Conservation (phyloP, 805 yeast genomes). For the Teunomyces panamensis region DNA sequence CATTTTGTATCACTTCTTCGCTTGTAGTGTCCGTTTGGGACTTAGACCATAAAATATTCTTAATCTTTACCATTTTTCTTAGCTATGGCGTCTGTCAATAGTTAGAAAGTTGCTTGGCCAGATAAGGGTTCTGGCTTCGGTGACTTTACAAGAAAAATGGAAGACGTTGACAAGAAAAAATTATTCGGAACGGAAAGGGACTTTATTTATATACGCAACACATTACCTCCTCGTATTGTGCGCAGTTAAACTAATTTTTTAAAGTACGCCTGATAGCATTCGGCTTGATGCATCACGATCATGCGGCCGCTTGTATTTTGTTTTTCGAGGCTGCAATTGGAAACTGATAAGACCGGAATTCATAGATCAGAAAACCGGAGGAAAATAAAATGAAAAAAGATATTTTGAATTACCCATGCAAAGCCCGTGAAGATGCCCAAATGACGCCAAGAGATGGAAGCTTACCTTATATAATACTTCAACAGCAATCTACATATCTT, state of each 20-base stretch:
- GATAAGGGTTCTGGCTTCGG: not conserved
- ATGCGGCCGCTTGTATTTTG: not conserved
- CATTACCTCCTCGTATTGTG: not conserved
- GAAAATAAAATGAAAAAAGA: not conserved
- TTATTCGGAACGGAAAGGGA: not conserved
- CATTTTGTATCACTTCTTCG: not conserved
- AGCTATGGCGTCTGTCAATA: not conserved
- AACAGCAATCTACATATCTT: too few species aligned
- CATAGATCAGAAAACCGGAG: not conserved
- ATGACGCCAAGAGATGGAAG: too few species aligned
- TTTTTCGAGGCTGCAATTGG: constrained; percentile 4
- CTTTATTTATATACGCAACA: not conserved
- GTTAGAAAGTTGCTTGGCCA: not conserved
- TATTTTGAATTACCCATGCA: too few species aligned
- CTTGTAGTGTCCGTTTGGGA: not conserved
- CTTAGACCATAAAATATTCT: not conserved
- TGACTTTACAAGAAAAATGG: not conserved
- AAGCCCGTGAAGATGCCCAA: too few species aligned
- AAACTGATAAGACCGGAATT: constrained; percentile 1
- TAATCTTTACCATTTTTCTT: not conserved
- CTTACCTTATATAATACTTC: too few species aligned
- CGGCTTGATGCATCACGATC: not conserved
- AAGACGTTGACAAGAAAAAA: not conserved
- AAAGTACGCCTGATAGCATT: not conserved
- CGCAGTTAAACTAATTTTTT: not conserved